phyloP scores from a whole-genome alignment of 2,329 filamentous ascomycete species.

The Neonectria faginata region DNA sequence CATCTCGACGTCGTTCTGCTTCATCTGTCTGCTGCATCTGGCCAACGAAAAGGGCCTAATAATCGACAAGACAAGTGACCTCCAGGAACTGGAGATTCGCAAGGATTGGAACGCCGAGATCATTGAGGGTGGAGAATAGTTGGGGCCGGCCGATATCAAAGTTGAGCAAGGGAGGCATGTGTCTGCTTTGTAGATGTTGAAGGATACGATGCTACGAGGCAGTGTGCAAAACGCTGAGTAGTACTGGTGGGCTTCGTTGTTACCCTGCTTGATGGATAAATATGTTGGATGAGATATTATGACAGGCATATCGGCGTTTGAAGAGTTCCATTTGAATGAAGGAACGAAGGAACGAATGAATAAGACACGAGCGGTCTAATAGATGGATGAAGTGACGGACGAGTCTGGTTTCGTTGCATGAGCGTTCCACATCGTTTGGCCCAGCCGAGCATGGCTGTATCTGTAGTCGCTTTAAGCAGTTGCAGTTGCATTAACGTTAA shows the following conservation, averaged over 20 bases:
- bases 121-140: conserved; percentile 54
- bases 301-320: conserved; percentile 41
- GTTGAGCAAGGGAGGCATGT: conserved; percentile 8
- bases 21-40: conserved; percentile 91
- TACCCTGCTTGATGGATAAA: conserved; percentile 26
- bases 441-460: background rate
- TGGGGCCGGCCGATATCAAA: background rate
- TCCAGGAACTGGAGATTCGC: conserved; percentile 70
- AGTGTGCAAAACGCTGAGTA: background rate
- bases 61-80: conserved; percentile 72
- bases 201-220: background rate
- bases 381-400: conserved; percentile 5
- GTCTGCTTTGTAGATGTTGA: conserved; percentile 24
- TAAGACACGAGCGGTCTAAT: conserved; percentile 11
- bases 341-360: conserved; percentile 32
- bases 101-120: conserved; percentile 73
- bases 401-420: background rate
- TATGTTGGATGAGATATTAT: conserved; percentile 28
- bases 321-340: conserved; percentile 25
- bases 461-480: background rate
- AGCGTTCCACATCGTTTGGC: background rate
- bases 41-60: conserved; percentile 92
- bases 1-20: conserved; percentile 93
- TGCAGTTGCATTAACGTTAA: background rate
- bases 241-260: conserved; percentile 5